These are phyloP conservation scores for Cladosporium sp. DNA, from an alignment of 2,329 filamentous ascomycete species.

Conservation along the genomic window DNA sequence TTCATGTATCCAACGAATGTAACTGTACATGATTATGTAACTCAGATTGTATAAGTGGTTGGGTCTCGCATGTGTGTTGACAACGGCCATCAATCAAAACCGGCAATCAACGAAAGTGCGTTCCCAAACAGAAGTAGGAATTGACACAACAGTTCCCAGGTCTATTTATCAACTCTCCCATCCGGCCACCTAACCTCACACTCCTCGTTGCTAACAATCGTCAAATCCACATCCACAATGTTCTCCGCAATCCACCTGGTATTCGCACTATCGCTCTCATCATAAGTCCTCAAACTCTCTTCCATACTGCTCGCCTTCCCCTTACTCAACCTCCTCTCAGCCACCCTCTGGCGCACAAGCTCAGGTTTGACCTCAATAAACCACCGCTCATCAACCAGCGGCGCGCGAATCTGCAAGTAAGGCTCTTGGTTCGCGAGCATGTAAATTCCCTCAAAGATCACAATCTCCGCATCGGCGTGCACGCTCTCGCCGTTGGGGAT, in stretches of 20 bases:
- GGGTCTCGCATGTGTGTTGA: too few species aligned
- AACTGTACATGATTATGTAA: too few species aligned
- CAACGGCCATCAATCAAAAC: too few species aligned
- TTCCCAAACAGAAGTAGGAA: neutral
- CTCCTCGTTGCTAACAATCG: conserved; percentile 15
- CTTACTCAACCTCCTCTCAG: conserved; percentile 29
- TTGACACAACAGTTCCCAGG: too few species aligned
- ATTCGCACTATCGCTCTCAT: conserved; percentile 14
- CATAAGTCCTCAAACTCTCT: conserved; percentile 17
- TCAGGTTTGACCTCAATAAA: conserved; percentile 43
- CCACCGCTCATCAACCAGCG: conserved; percentile 44
- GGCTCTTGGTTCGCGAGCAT: conserved; percentile 35
- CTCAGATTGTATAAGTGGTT: too few species aligned
- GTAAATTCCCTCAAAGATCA: conserved; percentile 31
- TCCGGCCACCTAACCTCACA: conserved; percentile 8
- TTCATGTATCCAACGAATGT: too few species aligned
- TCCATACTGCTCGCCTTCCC: conserved; percentile 13
- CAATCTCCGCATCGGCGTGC: conserved; percentile 6
- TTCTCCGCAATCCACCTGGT: conserved; percentile 10
- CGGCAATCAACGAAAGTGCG: too few species aligned
- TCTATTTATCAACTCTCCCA: conserved; percentile 2
- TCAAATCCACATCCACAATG: conserved; percentile 7
- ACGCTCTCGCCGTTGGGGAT: conserved; percentile 7
- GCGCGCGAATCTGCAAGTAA: conserved; percentile 37
- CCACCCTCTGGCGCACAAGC: conserved; percentile 41